Percentiles rank a stretch among this genome's conserved stretches.
These are phyloP conservation scores for Harringtonia lauricola DNA, from an alignment of 2,329 filamentous ascomycete genomes.

Conservation along the genomic window DNA sequence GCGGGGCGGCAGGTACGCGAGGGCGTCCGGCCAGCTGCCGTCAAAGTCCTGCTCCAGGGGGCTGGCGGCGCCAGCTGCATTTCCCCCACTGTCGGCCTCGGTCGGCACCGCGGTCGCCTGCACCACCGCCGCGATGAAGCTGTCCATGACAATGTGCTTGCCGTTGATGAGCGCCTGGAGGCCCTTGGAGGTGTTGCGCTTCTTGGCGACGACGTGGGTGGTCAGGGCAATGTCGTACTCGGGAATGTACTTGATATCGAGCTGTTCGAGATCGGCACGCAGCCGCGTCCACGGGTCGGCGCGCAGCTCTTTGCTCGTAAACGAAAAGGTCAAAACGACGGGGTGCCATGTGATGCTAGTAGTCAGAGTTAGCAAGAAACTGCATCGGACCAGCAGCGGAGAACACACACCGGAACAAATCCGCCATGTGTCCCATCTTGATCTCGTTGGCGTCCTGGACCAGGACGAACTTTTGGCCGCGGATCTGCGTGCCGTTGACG, in stretches of 20 bases:
- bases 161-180: slow-evolving; percentile 79
- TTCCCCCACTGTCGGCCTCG: slow-evolving; percentile 24
- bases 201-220: slow-evolving; percentile 80
- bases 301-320: slow-evolving; percentile 59
- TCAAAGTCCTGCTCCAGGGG: slow-evolving; percentile 73
- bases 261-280: slow-evolving; percentile 57
- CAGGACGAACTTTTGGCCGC: slow-evolving; percentile 48
- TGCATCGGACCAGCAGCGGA: too few relatives aligned
- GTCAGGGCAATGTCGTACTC: slow-evolving; percentile 62
- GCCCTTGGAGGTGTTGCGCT: slow-evolving; percentile 80
- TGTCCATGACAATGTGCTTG: slow-evolving; percentile 61
- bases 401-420: slow-evolving; percentile 43
- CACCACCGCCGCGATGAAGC: slow-evolving; percentile 64
- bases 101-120: slow-evolving; percentile 38
- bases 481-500: slow-evolving; percentile 62
- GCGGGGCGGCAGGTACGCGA: slow-evolving; percentile 59
- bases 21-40: slow-evolving; percentile 63
- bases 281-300: slow-evolving; percentile 52
- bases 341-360: slow-evolving; percentile 67
- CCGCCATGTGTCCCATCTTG: slow-evolving; percentile 58
- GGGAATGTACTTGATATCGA: slow-evolving; percentile 78
- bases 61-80: slow-evolving; percentile 35
- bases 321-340: slow-evolving; percentile 71
- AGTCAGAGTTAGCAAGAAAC: background rate
- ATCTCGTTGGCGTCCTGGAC: slow-evolving; percentile 50